Conservation (phyloP, 2,329 filamentous ascomycete genomes). For the Oidium heveae region DNA sequence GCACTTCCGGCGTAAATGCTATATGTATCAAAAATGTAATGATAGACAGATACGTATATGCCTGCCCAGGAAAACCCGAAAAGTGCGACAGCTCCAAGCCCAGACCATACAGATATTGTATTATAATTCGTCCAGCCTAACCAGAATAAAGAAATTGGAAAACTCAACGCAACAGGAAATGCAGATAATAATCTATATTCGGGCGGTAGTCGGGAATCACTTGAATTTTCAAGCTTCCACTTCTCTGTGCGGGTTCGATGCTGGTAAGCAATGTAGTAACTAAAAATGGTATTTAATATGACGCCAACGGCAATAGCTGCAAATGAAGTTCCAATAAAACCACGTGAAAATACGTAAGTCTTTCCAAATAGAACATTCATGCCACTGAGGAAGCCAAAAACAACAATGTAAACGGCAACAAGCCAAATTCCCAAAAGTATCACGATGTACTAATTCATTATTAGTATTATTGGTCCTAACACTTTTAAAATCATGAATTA, state of each 20-base stretch:
- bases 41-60: conserved; percentile 19
- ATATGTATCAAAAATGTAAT: conserved; percentile 22
- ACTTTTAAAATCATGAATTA: no score
- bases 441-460: conserved; percentile 3
- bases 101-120: conserved; percentile 16
- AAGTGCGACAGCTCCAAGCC: conserved; percentile 17
- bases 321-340: conserved; percentile 19
- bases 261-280: conserved; percentile 14
- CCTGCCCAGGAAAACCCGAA: conserved; percentile 19
- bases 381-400: conserved; percentile 7
- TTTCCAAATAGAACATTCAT: conserved; percentile 6
- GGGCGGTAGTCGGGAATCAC: conserved; percentile 16
- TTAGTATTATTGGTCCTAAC: no score
- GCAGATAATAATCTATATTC: conserved; percentile 21
- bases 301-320: conserved; percentile 18
- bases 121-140: conserved; percentile 23
- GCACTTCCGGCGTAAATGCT: conserved; percentile 8
- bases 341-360: conserved; percentile 14
- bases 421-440: conserved; percentile 5
- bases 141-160: conserved; percentile 23
- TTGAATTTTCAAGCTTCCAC: conserved; percentile 15
- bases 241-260: conserved; percentile 5
- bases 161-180: conserved; percentile 19
- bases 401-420: conserved; percentile 6
- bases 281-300: conserved; percentile 13